Evolutionary conservation across 345 rosid species (phyloP).

Genomic region (Reutealis trisperma): DNA sequence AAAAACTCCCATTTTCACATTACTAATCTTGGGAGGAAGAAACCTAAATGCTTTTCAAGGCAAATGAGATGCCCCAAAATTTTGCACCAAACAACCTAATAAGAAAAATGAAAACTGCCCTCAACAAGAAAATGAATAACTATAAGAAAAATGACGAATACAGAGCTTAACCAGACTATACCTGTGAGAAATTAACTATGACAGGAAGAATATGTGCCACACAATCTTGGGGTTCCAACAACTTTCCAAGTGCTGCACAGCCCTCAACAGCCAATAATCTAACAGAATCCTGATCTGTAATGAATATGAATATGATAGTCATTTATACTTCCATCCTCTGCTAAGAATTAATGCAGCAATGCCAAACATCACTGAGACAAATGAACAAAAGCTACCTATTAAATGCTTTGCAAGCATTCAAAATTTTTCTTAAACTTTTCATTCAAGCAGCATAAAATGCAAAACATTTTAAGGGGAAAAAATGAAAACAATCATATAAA

Average conservation of each 20-base stretch:
- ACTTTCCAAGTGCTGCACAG: constrained; percentile 93
- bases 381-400: not conserved
- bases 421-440: not conserved
- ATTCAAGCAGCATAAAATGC: not conserved
- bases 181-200: constrained; percentile 95
- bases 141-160: not conserved
- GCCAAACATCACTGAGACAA: not conserved
- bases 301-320: not conserved
- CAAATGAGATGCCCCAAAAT: not conserved
- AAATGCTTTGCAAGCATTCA: not conserved
- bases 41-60: not conserved
- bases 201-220: constrained; percentile 86
- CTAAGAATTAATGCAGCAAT: not conserved
- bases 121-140: not conserved
- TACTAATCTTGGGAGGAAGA: not conserved
- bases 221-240: constrained; percentile 95
- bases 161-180: constrained; percentile 20
- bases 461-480: not conserved
- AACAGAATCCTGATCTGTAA: constrained; percentile 95
- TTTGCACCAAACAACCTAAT: not conserved
- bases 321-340: not conserved
- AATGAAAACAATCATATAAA: not conserved
- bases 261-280: constrained; percentile 95
- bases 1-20: not conserved
- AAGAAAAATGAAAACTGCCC: not conserved